Percentiles rank a stretch among this genome's conserved stretches.
Conservation (phyloP, 257 asterid species). For the Nicotiana benthamiana region DNA sequence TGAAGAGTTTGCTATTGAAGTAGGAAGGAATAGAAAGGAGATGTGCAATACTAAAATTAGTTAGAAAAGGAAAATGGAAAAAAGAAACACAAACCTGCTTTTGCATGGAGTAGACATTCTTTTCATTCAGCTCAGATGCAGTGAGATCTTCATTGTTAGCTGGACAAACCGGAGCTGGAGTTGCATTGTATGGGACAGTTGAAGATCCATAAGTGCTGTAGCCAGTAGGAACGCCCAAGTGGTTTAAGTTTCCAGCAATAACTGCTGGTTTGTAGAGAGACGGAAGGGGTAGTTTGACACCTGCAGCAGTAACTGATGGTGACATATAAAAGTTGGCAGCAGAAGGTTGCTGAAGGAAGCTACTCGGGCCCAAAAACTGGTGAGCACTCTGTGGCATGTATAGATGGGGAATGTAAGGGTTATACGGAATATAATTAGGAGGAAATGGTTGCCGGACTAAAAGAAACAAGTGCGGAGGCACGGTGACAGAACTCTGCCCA, state of each 20-base stretch:
- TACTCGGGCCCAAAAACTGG: conserved; percentile 43
- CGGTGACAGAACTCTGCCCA: conserved; percentile 35
- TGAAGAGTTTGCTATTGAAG: not conserved
- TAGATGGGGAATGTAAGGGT: conserved; percentile 44
- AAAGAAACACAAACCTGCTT: conserved; percentile 29
- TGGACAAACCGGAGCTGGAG: conserved; percentile 28
- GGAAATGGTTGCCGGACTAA: conserved; percentile 46
- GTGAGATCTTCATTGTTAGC: conserved; percentile 27
- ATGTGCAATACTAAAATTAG: not conserved
- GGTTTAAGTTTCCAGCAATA: conserved; percentile 27
- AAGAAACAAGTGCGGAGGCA: conserved; percentile 39
- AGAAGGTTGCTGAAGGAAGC: conserved; percentile 48
- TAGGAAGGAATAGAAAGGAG: not conserved
- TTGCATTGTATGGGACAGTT: conserved; percentile 26
- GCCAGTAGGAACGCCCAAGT: conserved; percentile 40
- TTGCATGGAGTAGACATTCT: conserved; percentile 23
- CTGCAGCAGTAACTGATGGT: conserved; percentile 33
- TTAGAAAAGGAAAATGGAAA: not conserved
- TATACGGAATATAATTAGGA: conserved; percentile 41
- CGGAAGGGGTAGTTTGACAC: conserved; percentile 35
- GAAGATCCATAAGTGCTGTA: conserved; percentile 41
- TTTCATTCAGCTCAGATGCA: conserved; percentile 43
- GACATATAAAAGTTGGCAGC: conserved; percentile 37
- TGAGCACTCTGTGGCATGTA: conserved; percentile 42
- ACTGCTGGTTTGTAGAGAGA: conserved; percentile 36